phyloP scores from a whole-genome alignment of 805 yeast genomes.

The Barnettozyma populi region DNA sequence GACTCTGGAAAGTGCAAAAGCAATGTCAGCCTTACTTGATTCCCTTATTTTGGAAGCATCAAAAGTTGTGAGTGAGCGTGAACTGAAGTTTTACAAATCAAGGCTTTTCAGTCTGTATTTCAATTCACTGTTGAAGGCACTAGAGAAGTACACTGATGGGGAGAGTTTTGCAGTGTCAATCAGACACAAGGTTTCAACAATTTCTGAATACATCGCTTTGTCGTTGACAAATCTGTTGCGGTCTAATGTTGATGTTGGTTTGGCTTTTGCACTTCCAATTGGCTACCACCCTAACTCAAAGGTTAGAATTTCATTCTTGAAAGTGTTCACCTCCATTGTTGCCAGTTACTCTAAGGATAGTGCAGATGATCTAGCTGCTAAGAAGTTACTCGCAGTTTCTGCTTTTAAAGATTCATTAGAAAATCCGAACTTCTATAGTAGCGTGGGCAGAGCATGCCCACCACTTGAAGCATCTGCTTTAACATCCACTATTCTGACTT shows the following conservation, averaged over 20 bases:
- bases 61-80: constrained; percentile 48
- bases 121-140: constrained; percentile 46
- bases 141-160: constrained; percentile 32
- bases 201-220: constrained; percentile 58
- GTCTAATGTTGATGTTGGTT: constrained; percentile 71
- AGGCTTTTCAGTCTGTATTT: constrained; percentile 67
- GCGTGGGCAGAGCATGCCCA: constrained; percentile 59
- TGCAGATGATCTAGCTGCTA: constrained; percentile 23
- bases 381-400: constrained; percentile 23
- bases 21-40: constrained; percentile 49
- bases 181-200: constrained; percentile 47
- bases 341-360: constrained; percentile 24
- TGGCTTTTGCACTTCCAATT: constrained; percentile 69
- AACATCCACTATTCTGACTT: constrained; percentile 56
- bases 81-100: constrained; percentile 47
- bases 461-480: constrained; percentile 63
- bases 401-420: constrained; percentile 29
- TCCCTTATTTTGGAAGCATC: constrained; percentile 56
- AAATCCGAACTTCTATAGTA: constrained; percentile 40
- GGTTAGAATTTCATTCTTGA: constrained; percentile 67
- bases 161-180: constrained; percentile 33
- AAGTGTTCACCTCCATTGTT: constrained; percentile 68
- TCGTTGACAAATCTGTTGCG: constrained; percentile 65
- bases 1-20: constrained; percentile 58
- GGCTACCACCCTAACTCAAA: constrained; percentile 66